Base-by-base conservation (phyloP, 345 rosid genomes). In the Streptanthus diversifolius region DNA sequence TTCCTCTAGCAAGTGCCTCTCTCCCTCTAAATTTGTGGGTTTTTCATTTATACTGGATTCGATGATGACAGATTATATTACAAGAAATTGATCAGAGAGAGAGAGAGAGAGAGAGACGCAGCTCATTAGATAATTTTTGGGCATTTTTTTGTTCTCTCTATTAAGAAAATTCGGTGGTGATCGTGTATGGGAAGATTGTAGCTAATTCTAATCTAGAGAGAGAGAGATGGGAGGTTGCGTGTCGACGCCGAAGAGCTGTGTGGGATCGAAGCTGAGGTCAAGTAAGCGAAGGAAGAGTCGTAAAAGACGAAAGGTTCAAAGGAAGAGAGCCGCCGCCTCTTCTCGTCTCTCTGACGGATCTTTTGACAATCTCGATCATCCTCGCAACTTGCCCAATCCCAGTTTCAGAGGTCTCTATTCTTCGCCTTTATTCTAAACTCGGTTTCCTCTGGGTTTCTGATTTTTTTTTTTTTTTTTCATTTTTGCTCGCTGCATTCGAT, bases 211-310 rank as follows among this genome's bases (percentile, higher is more conserved):
- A 61, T 63, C 36, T 5, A 73, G 30, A 64, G 33, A 59, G 63
- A 58, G 47, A 64, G 67, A 70, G 27, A 92, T 93, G 98, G 98
- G 98, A 66, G 81, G 83, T 45, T 93, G 98, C 73, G 92, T 83
- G 58, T 93, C 98, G 24, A 79, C 83, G 57, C 96, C 96, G 6
- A 77, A 77, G 68, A 82, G 84, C 56, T 90, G 98, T 76, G 86
- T 78, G 9, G 86, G 93, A 66, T 84, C 85, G 54, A 82, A 87
- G 75, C 77, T 84, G 52, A 85, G 79, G 75, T 77, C 85, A 75
- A 80, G 88, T 22, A 83, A 77, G 80, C 82, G 61, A 83, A 84
- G 76, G 77, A 80, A 80, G 75, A 70, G 54, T 43, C 81, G 86
- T 51, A 81, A 60, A 71, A 83, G 82, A 67, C 82, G 81, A 80